Percentiles rank a stretch among this genome's conserved stretches.
Evolutionary conservation across 257 asterid genomes (phyloP).

Genomic region (Euphrasia confusa): DNA sequence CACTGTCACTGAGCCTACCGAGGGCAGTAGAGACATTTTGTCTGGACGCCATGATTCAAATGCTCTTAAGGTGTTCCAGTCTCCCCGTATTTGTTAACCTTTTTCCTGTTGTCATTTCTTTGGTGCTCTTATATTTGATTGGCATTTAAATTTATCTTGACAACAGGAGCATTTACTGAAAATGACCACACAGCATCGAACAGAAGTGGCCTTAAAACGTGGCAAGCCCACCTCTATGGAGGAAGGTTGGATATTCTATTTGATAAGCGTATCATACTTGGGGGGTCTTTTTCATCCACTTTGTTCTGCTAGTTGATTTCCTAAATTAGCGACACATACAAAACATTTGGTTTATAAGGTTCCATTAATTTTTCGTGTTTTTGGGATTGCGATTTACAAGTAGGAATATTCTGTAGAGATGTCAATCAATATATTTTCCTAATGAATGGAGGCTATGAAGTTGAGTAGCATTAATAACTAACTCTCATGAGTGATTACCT

Average conservation of each 20-base stretch:
- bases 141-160: slow-evolving; percentile 13
- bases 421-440: too few relatives aligned
- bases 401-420: too few relatives aligned
- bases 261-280: not conserved
- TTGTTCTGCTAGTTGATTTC: slow-evolving; percentile 4
- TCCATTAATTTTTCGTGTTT: not conserved
- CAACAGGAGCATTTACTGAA: slow-evolving; percentile 84
- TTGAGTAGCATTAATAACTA: too few relatives aligned
- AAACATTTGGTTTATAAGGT: slow-evolving; percentile 9
- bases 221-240: slow-evolving; percentile 53
- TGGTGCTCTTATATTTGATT: not conserved
- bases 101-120: not conserved
- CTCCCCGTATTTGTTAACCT: slow-evolving; percentile 7
- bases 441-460: too few relatives aligned
- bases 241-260: slow-evolving; percentile 50
- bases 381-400: too few relatives aligned
- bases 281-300: not conserved
- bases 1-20: slow-evolving; percentile 37
- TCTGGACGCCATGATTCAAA: slow-evolving; percentile 74
- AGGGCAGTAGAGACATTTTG: slow-evolving; percentile 53
- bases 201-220: slow-evolving; percentile 67
- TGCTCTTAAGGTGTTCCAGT: slow-evolving; percentile 64
- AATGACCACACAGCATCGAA: slow-evolving; percentile 73
- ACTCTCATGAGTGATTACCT: too few relatives aligned
- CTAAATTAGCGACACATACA: not conserved